Conservation (phyloP, 331 rosid genomes). For the Acacia pycnantha region DNA sequence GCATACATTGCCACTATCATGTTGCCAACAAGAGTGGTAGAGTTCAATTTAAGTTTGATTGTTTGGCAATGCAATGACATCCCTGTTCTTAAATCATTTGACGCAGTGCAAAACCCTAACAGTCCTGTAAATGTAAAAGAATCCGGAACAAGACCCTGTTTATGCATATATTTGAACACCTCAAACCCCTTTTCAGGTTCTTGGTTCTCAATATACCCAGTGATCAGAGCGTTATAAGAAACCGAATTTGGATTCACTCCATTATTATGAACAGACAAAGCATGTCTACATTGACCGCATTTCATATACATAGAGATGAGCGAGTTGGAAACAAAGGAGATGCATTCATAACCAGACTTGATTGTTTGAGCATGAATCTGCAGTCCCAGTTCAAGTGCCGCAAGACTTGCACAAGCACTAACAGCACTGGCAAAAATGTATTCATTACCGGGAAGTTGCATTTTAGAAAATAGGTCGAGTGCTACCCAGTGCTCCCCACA, state of each 20-base stretch:
- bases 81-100: constrained; percentile 27
- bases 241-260: constrained; percentile 26
- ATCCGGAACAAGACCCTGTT: constrained; percentile 36
- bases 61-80: constrained; percentile 41
- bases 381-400: constrained; percentile 22
- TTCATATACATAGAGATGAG: constrained; percentile 48
- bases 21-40: constrained; percentile 38
- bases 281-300: constrained; percentile 39
- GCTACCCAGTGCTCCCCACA: constrained; percentile 37
- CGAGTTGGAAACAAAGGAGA: constrained; percentile 44
- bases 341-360: constrained; percentile 36
- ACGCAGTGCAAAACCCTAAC: constrained; percentile 32
- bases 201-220: constrained; percentile 38
- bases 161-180: constrained; percentile 37
- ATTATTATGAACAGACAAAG: constrained; percentile 32
- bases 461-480: constrained; percentile 40
- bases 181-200: constrained; percentile 35
- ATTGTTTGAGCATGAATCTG: constrained; percentile 42
- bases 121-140: constrained; percentile 36
- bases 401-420: constrained; percentile 41
- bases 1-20: constrained; percentile 42
- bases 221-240: constrained; percentile 43
- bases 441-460: constrained; percentile 29
- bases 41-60: constrained; percentile 38
- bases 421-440: constrained; percentile 37